Evolutionary conservation across 2,329 filamentous ascomycete species (phyloP).

Genomic region (Plenodomus biglobosus): DNA sequence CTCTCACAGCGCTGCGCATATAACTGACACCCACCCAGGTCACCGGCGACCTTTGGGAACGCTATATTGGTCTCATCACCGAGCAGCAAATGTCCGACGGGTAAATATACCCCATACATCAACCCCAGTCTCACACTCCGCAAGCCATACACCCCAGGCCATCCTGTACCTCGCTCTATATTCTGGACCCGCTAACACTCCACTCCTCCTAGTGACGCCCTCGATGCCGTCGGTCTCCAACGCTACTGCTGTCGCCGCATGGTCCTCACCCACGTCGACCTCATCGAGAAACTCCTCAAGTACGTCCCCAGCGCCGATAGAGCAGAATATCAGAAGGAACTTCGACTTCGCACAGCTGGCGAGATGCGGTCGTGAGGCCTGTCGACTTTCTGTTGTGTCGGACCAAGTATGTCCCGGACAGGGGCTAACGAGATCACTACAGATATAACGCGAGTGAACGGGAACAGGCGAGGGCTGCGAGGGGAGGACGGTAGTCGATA

Average conservation of each 20-base stretch:
- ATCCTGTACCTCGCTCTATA: too few relatives aligned
- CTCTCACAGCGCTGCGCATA: slow-evolving; percentile 9
- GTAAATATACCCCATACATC: not conserved
- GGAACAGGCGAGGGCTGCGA: slow-evolving; percentile 36
- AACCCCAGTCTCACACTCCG: not conserved
- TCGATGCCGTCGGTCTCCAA: slow-evolving; percentile 91
- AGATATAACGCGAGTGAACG: slow-evolving; percentile 43
- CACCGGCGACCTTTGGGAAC: slow-evolving; percentile 95
- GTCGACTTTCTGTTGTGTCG: not conserved
- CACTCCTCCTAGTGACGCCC: slow-evolving; percentile 70
- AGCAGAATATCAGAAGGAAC: slow-evolving; percentile 5
- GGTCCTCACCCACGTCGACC: slow-evolving; percentile 99
- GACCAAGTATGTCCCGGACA: slow-evolving; percentile 10
- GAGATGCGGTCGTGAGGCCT: not conserved
- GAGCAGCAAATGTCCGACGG: slow-evolving; percentile 44
- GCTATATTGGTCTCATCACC: slow-evolving; percentile 86
- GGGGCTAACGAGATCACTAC: slow-evolving; percentile 24
- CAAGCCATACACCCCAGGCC: not conserved
- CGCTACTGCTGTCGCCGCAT: slow-evolving; percentile 98
- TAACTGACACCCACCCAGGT: slow-evolving; percentile 62
- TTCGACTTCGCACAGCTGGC: slow-evolving; percentile 2
- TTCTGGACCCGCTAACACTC: slow-evolving; percentile 9
- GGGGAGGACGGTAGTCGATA: slow-evolving; percentile 21
- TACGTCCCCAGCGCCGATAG: slow-evolving; percentile 32
- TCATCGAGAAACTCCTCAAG: slow-evolving; percentile 92